These are phyloP conservation scores for Myxozyma udenii DNA, from an alignment of 805 yeast genomes.

Conservation along the genomic window DNA sequence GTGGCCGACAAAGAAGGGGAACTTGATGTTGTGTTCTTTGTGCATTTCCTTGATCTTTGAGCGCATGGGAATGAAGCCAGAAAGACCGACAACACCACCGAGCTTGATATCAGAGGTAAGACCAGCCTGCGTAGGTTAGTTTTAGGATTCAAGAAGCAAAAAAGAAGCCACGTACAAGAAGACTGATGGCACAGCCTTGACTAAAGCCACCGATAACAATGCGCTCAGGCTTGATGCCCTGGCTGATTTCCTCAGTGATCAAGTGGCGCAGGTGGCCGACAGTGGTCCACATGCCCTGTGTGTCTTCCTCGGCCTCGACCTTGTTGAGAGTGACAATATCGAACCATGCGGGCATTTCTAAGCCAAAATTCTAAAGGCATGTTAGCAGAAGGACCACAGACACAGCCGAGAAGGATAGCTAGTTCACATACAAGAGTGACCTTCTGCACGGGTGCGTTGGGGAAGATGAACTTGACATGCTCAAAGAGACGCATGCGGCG, in stretches of 20 bases:
- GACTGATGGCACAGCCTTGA: constrained; percentile 84
- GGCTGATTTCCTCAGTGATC: constrained; percentile 36
- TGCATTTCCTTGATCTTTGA: constrained; percentile 28
- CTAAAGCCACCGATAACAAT: constrained; percentile 93
- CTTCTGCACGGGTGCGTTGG: constrained; percentile 78
- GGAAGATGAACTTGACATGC: constrained; percentile 74
- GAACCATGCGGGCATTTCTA: constrained; percentile 80
- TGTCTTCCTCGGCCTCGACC: constrained; percentile 38
- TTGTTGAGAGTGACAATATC: constrained; percentile 32
- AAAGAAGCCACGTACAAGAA: constrained; percentile 51
- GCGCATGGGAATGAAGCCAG: constrained; percentile 61
- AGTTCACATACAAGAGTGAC: constrained; percentile 48
- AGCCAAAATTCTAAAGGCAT: constrained; percentile 51
- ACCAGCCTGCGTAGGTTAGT: constrained; percentile 38
- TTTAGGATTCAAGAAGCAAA: too few species aligned
- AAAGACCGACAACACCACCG: constrained; percentile 73
- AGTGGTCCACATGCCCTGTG: constrained; percentile 40
- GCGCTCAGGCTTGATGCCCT: constrained; percentile 44
- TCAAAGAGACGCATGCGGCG: constrained; percentile 43
- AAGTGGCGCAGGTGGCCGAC: constrained; percentile 35
- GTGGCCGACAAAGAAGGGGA: constrained; percentile 86
- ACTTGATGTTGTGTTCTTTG: constrained; percentile 48
- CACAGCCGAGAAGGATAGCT: neutral
- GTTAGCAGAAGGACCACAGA: neutral
- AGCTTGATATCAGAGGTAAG: constrained; percentile 56